phyloP scores from a whole-genome alignment of 768 basidiomycete genomes.

The Thelephora ganbajun region DNA sequence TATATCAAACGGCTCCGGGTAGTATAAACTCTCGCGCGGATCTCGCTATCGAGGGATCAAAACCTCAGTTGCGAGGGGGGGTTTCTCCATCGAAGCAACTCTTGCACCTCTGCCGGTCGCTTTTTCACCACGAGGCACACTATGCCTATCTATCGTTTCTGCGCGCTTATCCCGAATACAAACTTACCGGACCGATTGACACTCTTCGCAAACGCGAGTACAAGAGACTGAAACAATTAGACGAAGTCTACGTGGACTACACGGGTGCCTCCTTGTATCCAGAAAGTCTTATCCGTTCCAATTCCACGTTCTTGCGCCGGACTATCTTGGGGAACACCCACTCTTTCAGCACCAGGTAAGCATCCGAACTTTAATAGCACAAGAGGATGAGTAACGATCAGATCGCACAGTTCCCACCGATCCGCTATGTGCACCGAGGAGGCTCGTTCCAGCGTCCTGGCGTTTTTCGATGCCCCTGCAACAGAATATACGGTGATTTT shows the following conservation, averaged over 20 bases:
- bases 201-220: constrained; percentile 20
- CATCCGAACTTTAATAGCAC: constrained; percentile 10
- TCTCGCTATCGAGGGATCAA: too few relatives aligned
- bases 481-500: constrained; percentile 71
- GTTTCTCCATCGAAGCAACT: too few relatives aligned
- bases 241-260: constrained; percentile 74
- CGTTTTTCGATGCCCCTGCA: constrained; percentile 61
- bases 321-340: constrained; percentile 74
- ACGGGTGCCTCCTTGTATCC: constrained; percentile 80
- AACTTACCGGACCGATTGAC: constrained; percentile 19
- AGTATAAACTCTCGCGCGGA: too few relatives aligned
- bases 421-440: constrained; percentile 54
- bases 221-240: constrained; percentile 24
- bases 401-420: constrained; percentile 42
- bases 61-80: too few relatives aligned
- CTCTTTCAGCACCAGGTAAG: constrained; percentile 64
- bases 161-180: constrained; percentile 19
- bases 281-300: constrained; percentile 57
- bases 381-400: not conserved
- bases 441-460: constrained; percentile 57
- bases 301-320: constrained; percentile 51
- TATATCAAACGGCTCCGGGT: too few relatives aligned
- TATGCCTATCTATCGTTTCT: constrained; percentile 37
- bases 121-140: not conserved
- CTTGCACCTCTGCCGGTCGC: too few relatives aligned